phyloP scores from a whole-genome alignment of 1,284 basidiomycete genomes.

The Sporisorium scitamineum region DNA sequence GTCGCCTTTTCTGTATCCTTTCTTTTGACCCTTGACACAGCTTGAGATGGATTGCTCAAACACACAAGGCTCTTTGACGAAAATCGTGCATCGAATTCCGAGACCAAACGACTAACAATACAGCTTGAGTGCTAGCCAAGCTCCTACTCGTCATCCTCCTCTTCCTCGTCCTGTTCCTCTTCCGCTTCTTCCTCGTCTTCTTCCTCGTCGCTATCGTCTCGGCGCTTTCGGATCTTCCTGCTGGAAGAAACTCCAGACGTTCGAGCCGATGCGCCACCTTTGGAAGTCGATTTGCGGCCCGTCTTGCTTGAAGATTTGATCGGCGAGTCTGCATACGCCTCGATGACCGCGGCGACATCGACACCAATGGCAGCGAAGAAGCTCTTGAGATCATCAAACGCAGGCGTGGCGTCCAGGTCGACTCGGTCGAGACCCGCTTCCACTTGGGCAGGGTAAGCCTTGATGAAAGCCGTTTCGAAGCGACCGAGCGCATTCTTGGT shows the following conservation, averaged over 20 bases:
- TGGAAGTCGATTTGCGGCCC: conserved; percentile 32
- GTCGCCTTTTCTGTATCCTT: conserved; percentile 3
- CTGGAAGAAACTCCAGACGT: conserved; percentile 19
- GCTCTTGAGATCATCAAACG: conserved; percentile 17
- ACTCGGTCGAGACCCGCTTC: conserved; percentile 31
- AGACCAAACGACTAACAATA: neutral
- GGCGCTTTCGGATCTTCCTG: conserved; percentile 23
- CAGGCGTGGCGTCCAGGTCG: conserved; percentile 24
- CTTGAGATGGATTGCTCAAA: neutral
- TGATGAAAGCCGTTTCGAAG: conserved; percentile 73
- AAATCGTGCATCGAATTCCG: neutral
- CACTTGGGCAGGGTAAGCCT: conserved; percentile 50
- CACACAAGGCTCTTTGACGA: neutral
- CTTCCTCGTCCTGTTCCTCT: conserved; percentile 34
- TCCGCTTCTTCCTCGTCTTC: conserved; percentile 26
- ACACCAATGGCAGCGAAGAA: conserved; percentile 41
- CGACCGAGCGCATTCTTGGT: conserved; percentile 79
- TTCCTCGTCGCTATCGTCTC: conserved; percentile 21
- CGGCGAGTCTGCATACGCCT: conserved; percentile 20
- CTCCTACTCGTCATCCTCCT: conserved; percentile 38
- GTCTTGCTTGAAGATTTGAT: conserved; percentile 25
- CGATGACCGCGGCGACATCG: conserved; percentile 24
- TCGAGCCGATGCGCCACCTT: conserved; percentile 15
- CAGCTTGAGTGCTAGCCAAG: neutral
- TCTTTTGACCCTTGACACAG: neutral